phyloP scores from a whole-genome alignment of 345 rosid genomes.

The Eucalyptus cloeziana region DNA sequence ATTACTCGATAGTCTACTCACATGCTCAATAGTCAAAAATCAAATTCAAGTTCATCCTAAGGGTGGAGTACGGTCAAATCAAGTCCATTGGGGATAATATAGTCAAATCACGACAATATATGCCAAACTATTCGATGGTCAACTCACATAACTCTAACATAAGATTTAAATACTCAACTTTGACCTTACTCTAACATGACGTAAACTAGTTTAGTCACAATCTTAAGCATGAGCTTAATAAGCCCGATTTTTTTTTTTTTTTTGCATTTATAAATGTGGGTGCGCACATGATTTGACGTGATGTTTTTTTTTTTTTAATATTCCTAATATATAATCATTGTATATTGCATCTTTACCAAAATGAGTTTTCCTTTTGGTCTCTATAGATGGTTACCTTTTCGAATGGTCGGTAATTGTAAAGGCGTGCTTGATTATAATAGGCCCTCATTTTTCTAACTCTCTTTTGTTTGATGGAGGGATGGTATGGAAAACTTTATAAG shows the following conservation, averaged over 20 bases:
- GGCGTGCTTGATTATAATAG: neutral
- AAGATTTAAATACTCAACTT: neutral
- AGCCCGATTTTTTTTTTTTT: neutral
- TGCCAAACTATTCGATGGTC: neutral
- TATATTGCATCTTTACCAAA: neutral
- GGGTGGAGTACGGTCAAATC: neutral
- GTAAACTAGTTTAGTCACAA: neutral
- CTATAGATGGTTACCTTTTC: neutral
- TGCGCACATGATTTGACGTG: neutral
- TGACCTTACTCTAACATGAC: neutral
- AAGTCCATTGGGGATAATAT: too few species aligned
- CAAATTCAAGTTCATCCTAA: neutral
- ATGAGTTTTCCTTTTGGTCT: neutral
- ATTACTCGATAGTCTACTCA: neutral
- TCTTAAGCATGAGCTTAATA: neutral
- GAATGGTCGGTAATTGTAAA: neutral
- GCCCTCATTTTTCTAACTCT: neutral
- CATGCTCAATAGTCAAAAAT: neutral
- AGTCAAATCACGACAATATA: too few species aligned
- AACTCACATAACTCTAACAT: neutral
- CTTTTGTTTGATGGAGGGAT: neutral
- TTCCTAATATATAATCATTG: neutral
- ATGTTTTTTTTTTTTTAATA: neutral
- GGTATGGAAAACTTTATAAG: neutral
- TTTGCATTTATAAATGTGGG: neutral